Evolutionary conservation across 139 green algal genomes (phyloP).

Genomic region (Chlamydomonas eustigma): DNA sequence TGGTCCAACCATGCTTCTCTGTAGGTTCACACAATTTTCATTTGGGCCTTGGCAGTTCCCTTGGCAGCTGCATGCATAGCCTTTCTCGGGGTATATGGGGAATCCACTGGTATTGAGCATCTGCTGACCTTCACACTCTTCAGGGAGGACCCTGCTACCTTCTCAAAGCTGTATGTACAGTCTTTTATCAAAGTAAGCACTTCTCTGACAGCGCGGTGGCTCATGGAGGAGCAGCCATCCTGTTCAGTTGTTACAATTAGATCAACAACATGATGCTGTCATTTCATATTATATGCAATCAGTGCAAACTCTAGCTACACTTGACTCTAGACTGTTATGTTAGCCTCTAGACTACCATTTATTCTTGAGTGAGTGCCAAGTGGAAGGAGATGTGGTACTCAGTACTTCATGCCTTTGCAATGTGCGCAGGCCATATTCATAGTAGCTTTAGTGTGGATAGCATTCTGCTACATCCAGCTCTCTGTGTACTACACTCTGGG

Average conservation of each 20-base stretch:
- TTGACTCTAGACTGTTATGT: no score
- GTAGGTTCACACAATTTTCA: constrained; percentile 31
- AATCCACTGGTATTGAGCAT: constrained; percentile 10
- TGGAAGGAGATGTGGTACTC: no score
- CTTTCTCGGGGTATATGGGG: constrained; percentile 7
- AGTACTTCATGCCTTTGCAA: no score
- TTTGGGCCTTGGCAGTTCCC: constrained; percentile 27
- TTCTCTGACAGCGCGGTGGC: background rate
- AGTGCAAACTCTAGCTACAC: no score
- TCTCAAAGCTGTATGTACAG: constrained; percentile 11
- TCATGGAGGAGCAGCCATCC: no score
- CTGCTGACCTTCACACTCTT: constrained; percentile 18
- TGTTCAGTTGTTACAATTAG: no score
- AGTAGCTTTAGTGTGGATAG: constrained; percentile 20
- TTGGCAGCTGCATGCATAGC: constrained; percentile 19
- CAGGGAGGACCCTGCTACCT: constrained; percentile 1
- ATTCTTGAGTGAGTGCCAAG: no score
- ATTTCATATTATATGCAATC: no score
- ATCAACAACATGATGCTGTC: no score
- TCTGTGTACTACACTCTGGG: constrained; percentile 24
- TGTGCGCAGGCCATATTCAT: constrained; percentile 11
- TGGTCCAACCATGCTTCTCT: no score
- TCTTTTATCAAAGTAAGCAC: constrained; percentile 10
- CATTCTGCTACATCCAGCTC: constrained; percentile 34
- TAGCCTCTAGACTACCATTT: no score